phyloP scores from a whole-genome alignment of 805 yeast species.

The Torulaspora delbrueckii region DNA sequence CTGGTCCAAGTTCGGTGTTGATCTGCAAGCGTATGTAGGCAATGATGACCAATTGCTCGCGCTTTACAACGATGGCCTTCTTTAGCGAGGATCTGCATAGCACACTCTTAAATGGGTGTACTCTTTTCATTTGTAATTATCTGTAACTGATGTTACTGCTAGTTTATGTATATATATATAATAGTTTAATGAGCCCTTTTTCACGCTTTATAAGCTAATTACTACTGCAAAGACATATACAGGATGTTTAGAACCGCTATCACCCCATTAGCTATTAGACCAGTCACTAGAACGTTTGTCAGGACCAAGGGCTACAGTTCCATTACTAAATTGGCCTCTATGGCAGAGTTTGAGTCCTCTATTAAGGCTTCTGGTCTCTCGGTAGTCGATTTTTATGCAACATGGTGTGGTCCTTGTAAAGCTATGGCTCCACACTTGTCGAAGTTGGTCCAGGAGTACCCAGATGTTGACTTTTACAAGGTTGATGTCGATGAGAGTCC shows the following conservation, averaged over 20 bases:
- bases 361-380: slow-evolving; percentile 35
- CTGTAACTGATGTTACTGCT: neutral
- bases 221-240: neutral
- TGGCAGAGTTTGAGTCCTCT: slow-evolving; percentile 37
- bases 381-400: slow-evolving; percentile 62
- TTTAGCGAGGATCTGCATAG: slow-evolving; percentile 7
- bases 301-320: slow-evolving; percentile 12
- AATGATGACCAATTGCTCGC: slow-evolving; percentile 20
- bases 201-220: neutral
- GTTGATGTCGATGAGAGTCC: slow-evolving; percentile 63
- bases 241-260: slow-evolving; percentile 9
- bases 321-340: slow-evolving; percentile 35
- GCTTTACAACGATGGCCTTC: slow-evolving; percentile 19
- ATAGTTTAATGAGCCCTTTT: neutral
- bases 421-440: slow-evolving; percentile 59
- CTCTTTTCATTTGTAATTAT: neutral
- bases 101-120: neutral
- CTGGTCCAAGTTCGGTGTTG: slow-evolving; percentile 29
- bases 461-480: slow-evolving; percentile 53
- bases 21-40: slow-evolving; percentile 23
- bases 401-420: slow-evolving; percentile 78
- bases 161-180: slow-evolving; percentile 4
- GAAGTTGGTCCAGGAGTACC: slow-evolving; percentile 37
- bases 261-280: neutral
- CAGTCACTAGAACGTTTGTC: neutral